Conservation (phyloP, 148 eudicot genomes). For the Diospyros kaki region DNA sequence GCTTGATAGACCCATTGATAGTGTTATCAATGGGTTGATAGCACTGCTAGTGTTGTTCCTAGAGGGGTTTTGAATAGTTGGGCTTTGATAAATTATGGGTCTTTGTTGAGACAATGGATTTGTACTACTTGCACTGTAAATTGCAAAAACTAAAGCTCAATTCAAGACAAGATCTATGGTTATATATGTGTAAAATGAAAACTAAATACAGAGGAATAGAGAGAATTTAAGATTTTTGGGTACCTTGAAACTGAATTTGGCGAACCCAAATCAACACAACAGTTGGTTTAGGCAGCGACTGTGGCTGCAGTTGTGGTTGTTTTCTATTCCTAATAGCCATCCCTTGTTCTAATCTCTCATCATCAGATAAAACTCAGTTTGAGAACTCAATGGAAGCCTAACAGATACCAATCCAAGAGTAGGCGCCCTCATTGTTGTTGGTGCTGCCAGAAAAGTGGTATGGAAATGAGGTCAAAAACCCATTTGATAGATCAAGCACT, state of each 20-base stretch:
- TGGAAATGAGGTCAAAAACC: no score
- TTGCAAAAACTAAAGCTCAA: constrained; percentile 10
- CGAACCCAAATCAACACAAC: constrained; percentile 53
- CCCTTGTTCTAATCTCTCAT: constrained; percentile 21
- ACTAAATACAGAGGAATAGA: background rate
- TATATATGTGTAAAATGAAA: background rate
- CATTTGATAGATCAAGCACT: no score
- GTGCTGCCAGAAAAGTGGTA: no score
- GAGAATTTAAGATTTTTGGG: background rate
- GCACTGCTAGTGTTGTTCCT: constrained; percentile 20
- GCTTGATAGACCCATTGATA: no score
- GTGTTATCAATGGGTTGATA: no score
- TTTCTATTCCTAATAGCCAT: background rate
- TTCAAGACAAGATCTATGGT: constrained; percentile 10
- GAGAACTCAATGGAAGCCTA: constrained; percentile 1
- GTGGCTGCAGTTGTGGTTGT: constrained; percentile 12
- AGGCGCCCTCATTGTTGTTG: no score
- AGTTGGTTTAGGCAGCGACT: constrained; percentile 18
- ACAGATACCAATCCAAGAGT: no score
- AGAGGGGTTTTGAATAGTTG: constrained; percentile 39
- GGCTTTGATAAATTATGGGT: constrained; percentile 54
- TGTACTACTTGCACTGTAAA: constrained; percentile 63
- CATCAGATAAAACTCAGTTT: constrained; percentile 15
- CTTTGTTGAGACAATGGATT: constrained; percentile 61
- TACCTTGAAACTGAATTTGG: constrained; percentile 92